Percentiles rank a stretch among this genome's conserved stretches.
Conservation (phyloP, 139 green algal genomes). For the Chlamydomonas eustigma region DNA sequence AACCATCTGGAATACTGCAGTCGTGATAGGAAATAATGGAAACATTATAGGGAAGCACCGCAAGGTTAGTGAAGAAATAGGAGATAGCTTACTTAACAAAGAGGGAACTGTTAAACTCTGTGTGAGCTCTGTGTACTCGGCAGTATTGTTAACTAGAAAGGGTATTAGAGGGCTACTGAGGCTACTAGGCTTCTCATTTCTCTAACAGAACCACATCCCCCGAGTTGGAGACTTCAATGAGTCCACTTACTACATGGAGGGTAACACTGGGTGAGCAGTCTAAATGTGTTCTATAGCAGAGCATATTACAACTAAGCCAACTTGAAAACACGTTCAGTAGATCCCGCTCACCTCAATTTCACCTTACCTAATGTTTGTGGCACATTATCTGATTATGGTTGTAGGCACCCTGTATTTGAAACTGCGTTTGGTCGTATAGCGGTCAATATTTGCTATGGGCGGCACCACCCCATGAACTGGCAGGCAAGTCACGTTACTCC, state of each 20-base stretch:
- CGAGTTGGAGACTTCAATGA: conserved; percentile 98
- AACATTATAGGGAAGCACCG: conserved; percentile 87
- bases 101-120: no score
- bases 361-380: no score
- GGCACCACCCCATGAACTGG: conserved; percentile 97
- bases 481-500: no score
- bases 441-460: conserved; percentile 98
- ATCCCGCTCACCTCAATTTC: conserved; percentile 24
- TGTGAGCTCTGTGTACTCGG: no score
- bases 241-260: conserved; percentile 97
- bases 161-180: no score
- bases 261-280: conserved; percentile 86
- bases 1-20: conserved; percentile 96
- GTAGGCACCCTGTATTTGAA: conserved; percentile 41
- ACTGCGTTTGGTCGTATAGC: conserved; percentile 85
- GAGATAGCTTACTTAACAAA: no score
- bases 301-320: not conserved
- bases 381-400: no score
- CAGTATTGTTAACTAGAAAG: no score
- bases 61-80: conserved; percentile 51
- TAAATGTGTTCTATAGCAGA: not conserved
- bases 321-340: not conserved
- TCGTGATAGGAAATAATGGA: conserved; percentile 90
- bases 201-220: conserved; percentile 94
- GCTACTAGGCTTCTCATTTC: no score